Base-by-base conservation (phyloP, 2,329 filamentous ascomycete genomes). In the Penicillium sp. region DNA sequence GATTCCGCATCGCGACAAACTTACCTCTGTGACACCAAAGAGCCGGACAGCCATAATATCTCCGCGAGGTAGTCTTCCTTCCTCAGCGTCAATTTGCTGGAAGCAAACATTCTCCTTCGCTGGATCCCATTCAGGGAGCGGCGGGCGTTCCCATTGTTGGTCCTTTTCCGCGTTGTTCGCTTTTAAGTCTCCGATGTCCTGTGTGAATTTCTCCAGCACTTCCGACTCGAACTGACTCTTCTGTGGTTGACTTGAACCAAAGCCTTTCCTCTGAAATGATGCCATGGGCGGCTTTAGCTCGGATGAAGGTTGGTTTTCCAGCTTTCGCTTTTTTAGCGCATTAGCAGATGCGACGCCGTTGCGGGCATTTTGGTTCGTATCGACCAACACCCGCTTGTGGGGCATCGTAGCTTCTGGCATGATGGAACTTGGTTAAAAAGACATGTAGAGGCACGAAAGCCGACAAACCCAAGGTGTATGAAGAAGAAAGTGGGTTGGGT, bases 141-240 rank as follows among this genome's bases (percentile, higher is more conserved):
- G 74, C 16, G 88, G 88, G 53, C 88, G 80, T 47, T 89, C 88
- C 96, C 95, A 99, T 71, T 91, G 84, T 75, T 99, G 95, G 73
- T 98, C 93, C 74, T 88, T 96, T 72, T 99, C 95, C 2, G 90
- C 83, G 75, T 96, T 98, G 75, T 84, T 91, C 68, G 91, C 83
- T 80, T 93, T 96, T 65, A 96, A 81, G 21, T 88, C 90, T 25
- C 85, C 88, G 60, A 98, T 93, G 71, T 97, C 92, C 76, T 98
- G 93, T 60, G 92, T 95, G 76, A 99, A 85, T 80, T 96, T 96
- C 81, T 97, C 93, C 60, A 99, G 83, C 2, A 96, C 91, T 72
- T 97, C 92, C 57, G 90, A 88, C 76, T 98, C 95, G 73, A 99
- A 99, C 54, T 89, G 85, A 73, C 92, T 96, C 79, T 96, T 97